Percentiles rank a stretch among this genome's conserved stretches.
Conservation (phyloP, 805 yeast species). For the Saccharomycopsis capsularis region DNA sequence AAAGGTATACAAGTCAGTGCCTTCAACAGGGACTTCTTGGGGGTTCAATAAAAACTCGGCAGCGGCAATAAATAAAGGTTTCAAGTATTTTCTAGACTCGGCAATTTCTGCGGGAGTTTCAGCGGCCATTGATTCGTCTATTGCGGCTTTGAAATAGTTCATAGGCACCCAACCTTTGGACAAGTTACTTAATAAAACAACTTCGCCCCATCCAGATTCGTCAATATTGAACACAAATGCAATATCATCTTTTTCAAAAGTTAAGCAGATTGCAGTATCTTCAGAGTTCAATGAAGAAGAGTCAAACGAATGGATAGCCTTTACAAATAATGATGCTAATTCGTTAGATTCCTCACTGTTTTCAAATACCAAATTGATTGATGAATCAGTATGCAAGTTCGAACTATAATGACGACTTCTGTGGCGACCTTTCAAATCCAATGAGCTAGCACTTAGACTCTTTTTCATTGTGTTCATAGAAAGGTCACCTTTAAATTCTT, state of each 20-base stretch:
- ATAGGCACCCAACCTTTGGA: slow-evolving; percentile 82
- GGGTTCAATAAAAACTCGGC: slow-evolving; percentile 65
- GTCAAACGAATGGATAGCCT: slow-evolving; percentile 55
- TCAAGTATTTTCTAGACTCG: slow-evolving; percentile 45
- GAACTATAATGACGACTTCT: slow-evolving; percentile 17
- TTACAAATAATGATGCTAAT: slow-evolving; percentile 46
- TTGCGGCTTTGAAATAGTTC: slow-evolving; percentile 55
- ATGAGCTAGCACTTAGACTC: slow-evolving; percentile 17
- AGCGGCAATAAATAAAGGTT: slow-evolving; percentile 50
- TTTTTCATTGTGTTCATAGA: slow-evolving; percentile 18
- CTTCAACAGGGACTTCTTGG: slow-evolving; percentile 37
- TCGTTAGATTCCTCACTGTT: slow-evolving; percentile 20
- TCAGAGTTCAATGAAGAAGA: slow-evolving; percentile 49
- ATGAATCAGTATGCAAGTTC: slow-evolving; percentile 15
- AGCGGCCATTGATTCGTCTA: slow-evolving; percentile 26
- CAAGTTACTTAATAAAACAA: slow-evolving; percentile 55
- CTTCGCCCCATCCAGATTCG: slow-evolving; percentile 86
- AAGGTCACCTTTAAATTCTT: slow-evolving; percentile 12
- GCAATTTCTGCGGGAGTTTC: slow-evolving; percentile 27
- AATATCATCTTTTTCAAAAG: slow-evolving; percentile 60
- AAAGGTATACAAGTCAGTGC: slow-evolving; percentile 39
- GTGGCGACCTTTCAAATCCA: slow-evolving; percentile 19
- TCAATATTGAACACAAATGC: slow-evolving; percentile 76
- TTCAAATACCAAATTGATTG: not conserved
- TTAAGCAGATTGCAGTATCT: slow-evolving; percentile 66